Evolutionary conservation across 768 basidiomycete species (phyloP).

Genomic region (Rhizopogon roseolus): DNA sequence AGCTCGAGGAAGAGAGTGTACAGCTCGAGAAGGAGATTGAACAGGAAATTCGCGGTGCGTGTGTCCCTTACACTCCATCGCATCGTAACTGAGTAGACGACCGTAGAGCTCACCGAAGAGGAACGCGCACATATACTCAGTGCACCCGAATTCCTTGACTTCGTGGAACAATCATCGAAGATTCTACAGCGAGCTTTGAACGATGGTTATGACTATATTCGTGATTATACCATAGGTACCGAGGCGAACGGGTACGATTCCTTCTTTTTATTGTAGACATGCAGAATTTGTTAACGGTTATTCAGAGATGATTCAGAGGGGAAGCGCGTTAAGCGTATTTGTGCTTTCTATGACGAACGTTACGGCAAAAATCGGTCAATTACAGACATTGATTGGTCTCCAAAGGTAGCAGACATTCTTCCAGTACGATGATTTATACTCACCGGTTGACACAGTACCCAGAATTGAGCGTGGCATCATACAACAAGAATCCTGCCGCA

Average conservation of each 20-base stretch:
- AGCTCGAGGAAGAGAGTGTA: constrained; percentile 77
- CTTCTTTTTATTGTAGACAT: not conserved
- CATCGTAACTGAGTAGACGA: constrained; percentile 3
- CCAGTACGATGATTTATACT: not conserved
- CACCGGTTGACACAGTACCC: constrained; percentile 63
- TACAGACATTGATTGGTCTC: constrained; percentile 97
- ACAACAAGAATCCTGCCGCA: constrained; percentile 94
- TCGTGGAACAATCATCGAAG: constrained; percentile 92
- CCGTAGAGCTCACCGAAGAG: constrained; percentile 78
- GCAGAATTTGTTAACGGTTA: constrained; percentile 1
- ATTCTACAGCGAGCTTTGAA: constrained; percentile 93
- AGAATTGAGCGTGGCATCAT: constrained; percentile 91
- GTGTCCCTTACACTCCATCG: not conserved
- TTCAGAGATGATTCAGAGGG: constrained; percentile 87
- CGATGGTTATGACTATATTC: constrained; percentile 94
- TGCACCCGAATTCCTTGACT: constrained; percentile 90
- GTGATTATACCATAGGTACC: constrained; percentile 90
- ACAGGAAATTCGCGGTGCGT: constrained; percentile 75
- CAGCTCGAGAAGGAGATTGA: constrained; percentile 85
- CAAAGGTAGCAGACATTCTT: constrained; percentile 56
- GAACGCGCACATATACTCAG: constrained; percentile 76
- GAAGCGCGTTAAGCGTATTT: constrained; percentile 86
- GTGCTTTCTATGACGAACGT: constrained; percentile 88
- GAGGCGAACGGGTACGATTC: constrained; percentile 74
- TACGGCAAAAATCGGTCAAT: constrained; percentile 92